Base-by-base conservation (phyloP, 83 land plant genomes). In the Diphasiastrum complanatum region DNA sequence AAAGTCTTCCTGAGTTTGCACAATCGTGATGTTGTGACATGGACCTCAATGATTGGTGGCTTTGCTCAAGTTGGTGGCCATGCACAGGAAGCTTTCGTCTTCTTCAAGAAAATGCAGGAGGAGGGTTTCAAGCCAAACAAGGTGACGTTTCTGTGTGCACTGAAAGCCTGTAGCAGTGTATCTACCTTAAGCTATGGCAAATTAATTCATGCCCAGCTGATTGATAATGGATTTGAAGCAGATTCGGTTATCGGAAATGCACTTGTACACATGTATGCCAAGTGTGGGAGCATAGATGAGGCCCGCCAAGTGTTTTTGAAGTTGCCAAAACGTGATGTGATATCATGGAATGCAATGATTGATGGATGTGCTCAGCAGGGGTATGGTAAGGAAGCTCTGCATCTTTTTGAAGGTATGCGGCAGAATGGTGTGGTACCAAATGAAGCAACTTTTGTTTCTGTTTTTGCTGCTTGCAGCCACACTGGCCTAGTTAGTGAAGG, bases 311-410 rank as follows among this genome's bases (percentile, higher is more conserved):
- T 48, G 25, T 84, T 84, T 47, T 45, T 45, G n/a, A 49, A 41
- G 2, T 58, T 81, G 48, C n/a, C 1, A 14, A 40, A 60, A n/a
- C 76, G 72, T 43, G 78, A 84, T 37, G 23, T 71, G 41, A 81
- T 81, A 0, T 78, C 88, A 0, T 84, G 85, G 85, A 81, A 81
- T 57, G 51, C 88, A 12, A 67, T 78, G 16, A 73, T 84, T 32
- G 72, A 67, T 41, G 78, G 85, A 6, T 78, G 75, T 68, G 88
- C 88, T 43, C 71, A 78, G 52, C 76, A 84, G 61, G 88, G 85
- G 1, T 54, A 11, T 75, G 85, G 71, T 18, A 32, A 5, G 31
- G 55, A 19, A 51, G 73, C 80, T 19, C 57, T 81, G 8, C 6
- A 64, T 2, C 46, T 78, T 8, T 84, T 72, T 43, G 35, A 31